Base-by-base conservation (phyloP, 106 monocot genomes). In the Dactylorhiza incarnata region DNA sequence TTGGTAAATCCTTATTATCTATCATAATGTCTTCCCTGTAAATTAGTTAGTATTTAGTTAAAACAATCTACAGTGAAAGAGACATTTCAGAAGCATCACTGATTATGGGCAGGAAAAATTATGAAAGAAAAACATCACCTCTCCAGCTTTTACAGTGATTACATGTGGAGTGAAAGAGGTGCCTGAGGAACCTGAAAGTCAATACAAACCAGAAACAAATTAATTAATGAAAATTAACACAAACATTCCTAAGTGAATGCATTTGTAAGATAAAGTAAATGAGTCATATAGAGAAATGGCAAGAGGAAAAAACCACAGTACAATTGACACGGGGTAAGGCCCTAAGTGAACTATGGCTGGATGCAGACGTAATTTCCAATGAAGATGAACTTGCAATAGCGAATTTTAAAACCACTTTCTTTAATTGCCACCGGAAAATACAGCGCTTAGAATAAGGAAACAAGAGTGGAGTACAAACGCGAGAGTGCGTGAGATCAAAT, bases 131-230 rank as follows among this genome's bases (percentile, higher is more conserved):
- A 46, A 37, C 24, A 69, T 46, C 19, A 69, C 69, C 69, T 69
- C 69, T 69, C 69, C 69, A 45, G 69, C 69, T 69, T 69, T 46
- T 45, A 69, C 45, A 46, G 69, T 12, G 45, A 69, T 69, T 17
- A 69, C 45, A 69, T 69, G 69, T 46, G 69, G 69, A 45, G 69
- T 69, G 45, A 69, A 69, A 45, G 69, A 69, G 6, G 69, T 69
- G 45, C 69, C 69, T 10, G 69, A n/a, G 8, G 69, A 44, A 69
- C 69, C 69, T 69, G 69, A 69, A 69, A 69, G 17, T 46, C 69
- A 69, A 16, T 45, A n/a, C 69, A 69, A 46, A 65, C 9, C 12
- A 65, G 22, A 65, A 65, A 52, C 14, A 52, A 52, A 11, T 52
- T 52, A 52, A 22, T 59, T 20, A 7, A 59, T 59, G 58, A 9